Evolutionary conservation across 2,329 filamentous ascomycete species (phyloP).

Genomic region (Microcera coccophila): DNA sequence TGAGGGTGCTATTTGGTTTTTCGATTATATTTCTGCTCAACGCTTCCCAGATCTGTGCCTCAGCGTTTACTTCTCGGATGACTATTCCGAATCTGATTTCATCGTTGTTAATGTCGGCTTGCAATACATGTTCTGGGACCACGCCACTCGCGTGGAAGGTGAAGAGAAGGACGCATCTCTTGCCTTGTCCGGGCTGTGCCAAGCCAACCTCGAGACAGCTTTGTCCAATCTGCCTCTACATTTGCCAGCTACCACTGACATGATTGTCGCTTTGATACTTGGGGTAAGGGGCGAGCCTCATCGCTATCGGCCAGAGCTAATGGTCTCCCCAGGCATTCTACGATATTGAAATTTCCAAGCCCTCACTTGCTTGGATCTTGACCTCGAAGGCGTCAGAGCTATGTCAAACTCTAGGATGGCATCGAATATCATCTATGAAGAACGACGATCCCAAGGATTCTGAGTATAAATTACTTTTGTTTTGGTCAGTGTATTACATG

Average conservation of each 20-base stretch:
- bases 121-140: conserved; percentile 29
- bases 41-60: conserved; percentile 32
- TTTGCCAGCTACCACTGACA: conserved; percentile 28
- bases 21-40: conserved; percentile 27
- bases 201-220: conserved; percentile 31
- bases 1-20: conserved; percentile 26
- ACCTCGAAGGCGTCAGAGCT: conserved; percentile 31
- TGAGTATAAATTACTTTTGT: conserved; percentile 37
- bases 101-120: conserved; percentile 34
- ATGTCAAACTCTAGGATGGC: conserved; percentile 31
- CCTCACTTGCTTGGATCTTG: conserved; percentile 30
- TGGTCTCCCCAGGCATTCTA: conserved; percentile 25
- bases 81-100: conserved; percentile 31
- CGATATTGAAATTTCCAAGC: conserved; percentile 32
- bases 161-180: conserved; percentile 24
- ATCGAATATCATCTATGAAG: conserved; percentile 25
- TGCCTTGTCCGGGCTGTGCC: conserved; percentile 22
- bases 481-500: conserved; percentile 56
- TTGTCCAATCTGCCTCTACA: conserved; percentile 31
- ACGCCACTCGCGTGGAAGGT: background rate
- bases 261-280: conserved; percentile 23
- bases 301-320: background rate
- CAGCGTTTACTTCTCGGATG: conserved; percentile 32
- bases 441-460: conserved; percentile 15
- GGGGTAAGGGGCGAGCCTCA: conserved; percentile 15